These are phyloP conservation scores for Cymodocea nodosa DNA, from an alignment of 116 monocot genomes.

Conservation along the genomic window DNA sequence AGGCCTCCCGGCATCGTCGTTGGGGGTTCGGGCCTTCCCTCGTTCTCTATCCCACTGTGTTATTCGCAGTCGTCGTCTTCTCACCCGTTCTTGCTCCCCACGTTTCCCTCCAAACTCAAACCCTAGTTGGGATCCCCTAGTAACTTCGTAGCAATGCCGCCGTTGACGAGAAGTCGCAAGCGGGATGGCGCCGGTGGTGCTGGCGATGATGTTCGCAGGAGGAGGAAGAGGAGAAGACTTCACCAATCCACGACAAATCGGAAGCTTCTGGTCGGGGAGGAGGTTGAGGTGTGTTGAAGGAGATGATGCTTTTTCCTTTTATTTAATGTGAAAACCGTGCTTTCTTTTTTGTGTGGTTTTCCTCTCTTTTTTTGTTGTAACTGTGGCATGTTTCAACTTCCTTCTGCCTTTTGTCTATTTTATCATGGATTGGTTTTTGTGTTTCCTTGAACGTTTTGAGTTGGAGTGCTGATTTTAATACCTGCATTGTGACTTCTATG, in stretches of 20 bases:
- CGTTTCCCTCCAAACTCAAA: neutral
- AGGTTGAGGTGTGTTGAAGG: slow-evolving; percentile 10
- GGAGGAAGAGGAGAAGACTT: slow-evolving; percentile 5
- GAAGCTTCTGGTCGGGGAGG: slow-evolving; percentile 16
- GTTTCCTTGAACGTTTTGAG: neutral
- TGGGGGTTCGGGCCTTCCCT: no score
- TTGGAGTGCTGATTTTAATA: no score
- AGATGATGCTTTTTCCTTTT: neutral
- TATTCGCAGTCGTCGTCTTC: neutral
- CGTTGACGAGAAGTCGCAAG: neutral
- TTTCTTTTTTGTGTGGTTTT: neutral
- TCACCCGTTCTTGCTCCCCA: neutral
- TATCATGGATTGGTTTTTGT: neutral
- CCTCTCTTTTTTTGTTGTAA: neutral
- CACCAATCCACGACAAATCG: neutral
- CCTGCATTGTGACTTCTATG: no score
- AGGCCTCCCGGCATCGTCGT: no score
- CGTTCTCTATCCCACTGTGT: neutral
- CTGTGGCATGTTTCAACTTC: neutral
- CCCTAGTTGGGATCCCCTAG: neutral
- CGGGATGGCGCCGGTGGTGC: neutral
- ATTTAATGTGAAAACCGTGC: neutral
- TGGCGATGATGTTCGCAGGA: neutral
- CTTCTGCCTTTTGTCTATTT: neutral
- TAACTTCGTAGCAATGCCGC: neutral